Percentiles rank a stretch among this genome's conserved stretches.
phyloP scores from a whole-genome alignment of 345 rosid genomes.

The Excoecaria cochinchinensis region DNA sequence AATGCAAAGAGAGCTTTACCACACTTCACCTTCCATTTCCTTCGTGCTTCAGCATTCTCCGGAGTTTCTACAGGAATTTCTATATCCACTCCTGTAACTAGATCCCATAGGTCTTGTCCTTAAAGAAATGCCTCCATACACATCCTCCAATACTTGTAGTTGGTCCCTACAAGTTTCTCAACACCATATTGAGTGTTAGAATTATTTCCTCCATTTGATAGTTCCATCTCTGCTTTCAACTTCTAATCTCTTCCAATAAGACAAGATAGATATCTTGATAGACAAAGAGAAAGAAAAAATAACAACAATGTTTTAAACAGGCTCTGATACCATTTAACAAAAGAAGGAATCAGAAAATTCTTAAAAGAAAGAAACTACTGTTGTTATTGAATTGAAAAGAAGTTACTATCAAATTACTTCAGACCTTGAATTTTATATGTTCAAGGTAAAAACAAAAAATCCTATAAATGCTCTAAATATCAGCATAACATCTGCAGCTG shows the following conservation, averaged over 20 bases:
- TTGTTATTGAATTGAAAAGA: too few species aligned
- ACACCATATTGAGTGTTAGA: background rate
- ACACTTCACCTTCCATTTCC: constrained; percentile 4
- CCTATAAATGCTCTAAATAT: too few species aligned
- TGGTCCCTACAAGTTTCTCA: constrained; percentile 5
- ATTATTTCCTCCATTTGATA: background rate
- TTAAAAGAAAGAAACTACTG: too few species aligned
- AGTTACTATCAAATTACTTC: too few species aligned
- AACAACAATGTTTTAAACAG: background rate
- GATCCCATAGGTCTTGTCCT: background rate
- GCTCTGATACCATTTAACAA: background rate
- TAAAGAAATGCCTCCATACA: constrained; percentile 13
- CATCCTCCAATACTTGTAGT: constrained; percentile 9
- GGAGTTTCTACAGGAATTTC: background rate
- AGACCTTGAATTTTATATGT: too few species aligned
- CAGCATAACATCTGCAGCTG: too few species aligned
- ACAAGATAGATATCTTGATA: too few species aligned
- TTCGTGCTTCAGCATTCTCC: background rate
- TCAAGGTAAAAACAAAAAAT: too few species aligned
- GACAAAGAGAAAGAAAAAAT: too few species aligned
- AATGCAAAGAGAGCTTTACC: background rate
- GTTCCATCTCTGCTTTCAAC: background rate
- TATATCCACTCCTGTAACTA: background rate
- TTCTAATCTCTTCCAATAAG: background rate
- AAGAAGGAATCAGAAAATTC: too few species aligned